Percentiles rank a stretch among this genome's conserved stretches.
Conservation (phyloP, 177 flowering plant genomes). For the Vitis hybrid region DNA sequence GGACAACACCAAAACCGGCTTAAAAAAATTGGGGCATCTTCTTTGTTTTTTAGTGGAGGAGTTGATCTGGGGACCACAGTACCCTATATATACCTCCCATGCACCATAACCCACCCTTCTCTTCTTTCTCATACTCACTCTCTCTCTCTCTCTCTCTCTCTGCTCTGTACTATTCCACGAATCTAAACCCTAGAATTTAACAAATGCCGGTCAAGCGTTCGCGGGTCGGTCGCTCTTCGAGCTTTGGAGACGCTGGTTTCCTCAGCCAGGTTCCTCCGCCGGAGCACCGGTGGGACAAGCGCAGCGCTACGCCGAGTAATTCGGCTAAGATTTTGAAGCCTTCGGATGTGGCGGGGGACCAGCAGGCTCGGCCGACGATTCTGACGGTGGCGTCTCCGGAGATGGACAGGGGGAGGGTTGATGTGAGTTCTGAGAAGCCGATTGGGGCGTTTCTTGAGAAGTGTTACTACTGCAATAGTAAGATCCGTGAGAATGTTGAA, state of each 20-base stretch:
- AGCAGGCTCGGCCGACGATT: not conserved
- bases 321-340: not conserved
- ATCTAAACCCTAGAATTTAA: too few species aligned
- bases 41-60: not conserved
- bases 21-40: too few species aligned
- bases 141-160: not conserved
- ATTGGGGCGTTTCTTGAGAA: constrained; percentile 11
- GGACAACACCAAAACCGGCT: too few species aligned
- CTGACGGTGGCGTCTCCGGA: not conserved
- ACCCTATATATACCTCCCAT: constrained; percentile 2
- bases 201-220: constrained; percentile 9
- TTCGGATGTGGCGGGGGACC: not conserved
- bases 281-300: not conserved
- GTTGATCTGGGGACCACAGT: constrained; percentile 2
- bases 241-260: not conserved
- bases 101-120: not conserved
- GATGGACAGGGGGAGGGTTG: not conserved
- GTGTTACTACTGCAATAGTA: constrained; percentile 17
- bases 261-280: not conserved
- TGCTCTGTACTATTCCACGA: not conserved
- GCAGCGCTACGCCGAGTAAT: not conserved
- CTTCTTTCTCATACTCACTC: not conserved
- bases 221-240: constrained; percentile 2
- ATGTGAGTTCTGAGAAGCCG: not conserved
- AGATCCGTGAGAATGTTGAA: constrained; percentile 2